Evolutionary conservation across 805 yeast species (phyloP), one percentile per base, ranked within the genome.

Genomic region (Candida odintsovae): DNA sequence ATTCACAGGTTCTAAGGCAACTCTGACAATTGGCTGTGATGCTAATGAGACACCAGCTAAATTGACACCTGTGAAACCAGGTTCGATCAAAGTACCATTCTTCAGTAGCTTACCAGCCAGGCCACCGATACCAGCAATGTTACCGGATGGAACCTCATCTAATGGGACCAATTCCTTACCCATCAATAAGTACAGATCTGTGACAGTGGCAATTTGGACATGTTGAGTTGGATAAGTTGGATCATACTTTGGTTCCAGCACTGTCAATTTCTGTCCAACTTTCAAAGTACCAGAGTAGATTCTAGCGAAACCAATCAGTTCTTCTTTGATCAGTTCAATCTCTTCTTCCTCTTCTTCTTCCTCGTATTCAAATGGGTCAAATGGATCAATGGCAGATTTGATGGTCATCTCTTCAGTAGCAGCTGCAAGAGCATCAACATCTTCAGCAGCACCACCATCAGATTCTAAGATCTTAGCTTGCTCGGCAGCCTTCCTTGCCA

Each of bases 1-100:
- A 56, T 89, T 86, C 5, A 78, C 83, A 1, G 99, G 97, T 62
- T 94, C 99, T n/a, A 94, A 71, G 0, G 99, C 97, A 28, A 94
- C 96, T 53, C 90, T 80, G 55, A 94, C 88, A 61, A 94, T 92
- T 1, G 99, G 99, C 28, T 89, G 86, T n/a, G 86, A 78, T 15
- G 84, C 77, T 45, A 81, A 66, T 46, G 81, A 84, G 18, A 89
- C 71, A 53, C 88, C 85, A 0, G 96, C 96, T 43, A 83, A 69
- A 55, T 84, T 84, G n/a, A 82, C 81, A 37, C 90, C 90, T 6
- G 75, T 68, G 2, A 75, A 62, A 2, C 74, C 76, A 0, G 78
- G 72, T 41, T 81, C 72, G 6, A 86, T 72, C 42, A 89, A 63
- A 0, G 99, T 90, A 43, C 96, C 99, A 59, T 83, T 87, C 62